Evolutionary conservation across 164 flowering plant genomes (phyloP).

Genomic region (Cinnamomum chago): DNA sequence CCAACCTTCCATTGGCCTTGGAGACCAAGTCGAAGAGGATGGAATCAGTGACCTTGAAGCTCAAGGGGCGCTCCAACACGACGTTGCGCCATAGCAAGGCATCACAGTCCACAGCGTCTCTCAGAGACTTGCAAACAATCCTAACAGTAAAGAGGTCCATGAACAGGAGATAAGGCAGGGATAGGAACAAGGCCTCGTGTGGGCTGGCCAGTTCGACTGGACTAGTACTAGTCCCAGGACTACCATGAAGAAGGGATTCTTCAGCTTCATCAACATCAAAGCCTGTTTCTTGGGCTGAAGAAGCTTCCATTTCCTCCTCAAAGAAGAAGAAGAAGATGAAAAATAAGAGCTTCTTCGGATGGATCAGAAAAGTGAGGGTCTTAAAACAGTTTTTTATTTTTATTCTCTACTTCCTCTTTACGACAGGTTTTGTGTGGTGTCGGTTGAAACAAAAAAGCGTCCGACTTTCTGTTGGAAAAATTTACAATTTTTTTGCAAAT

Average conservation of each 20-base stretch:
- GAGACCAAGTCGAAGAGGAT: constrained; percentile 42
- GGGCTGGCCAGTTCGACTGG: constrained; percentile 32
- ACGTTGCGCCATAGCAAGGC: constrained; percentile 55
- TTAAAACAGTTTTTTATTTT: too few species aligned
- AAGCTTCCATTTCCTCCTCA: not conserved
- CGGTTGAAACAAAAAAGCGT: too few species aligned
- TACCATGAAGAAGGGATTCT: not conserved
- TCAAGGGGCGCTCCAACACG: constrained; percentile 47
- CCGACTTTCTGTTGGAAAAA: too few species aligned
- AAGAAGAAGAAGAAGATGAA: not conserved
- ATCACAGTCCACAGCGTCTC: constrained; percentile 52
- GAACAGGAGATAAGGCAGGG: constrained; percentile 51
- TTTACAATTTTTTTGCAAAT: too few species aligned
- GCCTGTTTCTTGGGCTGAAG: not conserved
- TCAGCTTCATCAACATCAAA: too few species aligned
- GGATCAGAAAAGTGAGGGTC: too few species aligned
- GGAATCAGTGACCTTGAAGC: constrained; percentile 36
- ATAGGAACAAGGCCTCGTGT: constrained; percentile 60
- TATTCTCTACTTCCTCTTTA: too few species aligned
- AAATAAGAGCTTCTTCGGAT: too few species aligned
- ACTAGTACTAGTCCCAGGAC: not conserved
- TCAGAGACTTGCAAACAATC: constrained; percentile 47
- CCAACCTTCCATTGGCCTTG: constrained; percentile 52
- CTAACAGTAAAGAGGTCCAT: constrained; percentile 52
- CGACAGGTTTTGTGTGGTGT: too few species aligned